Conservation (phyloP, 2,329 filamentous ascomycete species). For the Fusarium albidum region DNA sequence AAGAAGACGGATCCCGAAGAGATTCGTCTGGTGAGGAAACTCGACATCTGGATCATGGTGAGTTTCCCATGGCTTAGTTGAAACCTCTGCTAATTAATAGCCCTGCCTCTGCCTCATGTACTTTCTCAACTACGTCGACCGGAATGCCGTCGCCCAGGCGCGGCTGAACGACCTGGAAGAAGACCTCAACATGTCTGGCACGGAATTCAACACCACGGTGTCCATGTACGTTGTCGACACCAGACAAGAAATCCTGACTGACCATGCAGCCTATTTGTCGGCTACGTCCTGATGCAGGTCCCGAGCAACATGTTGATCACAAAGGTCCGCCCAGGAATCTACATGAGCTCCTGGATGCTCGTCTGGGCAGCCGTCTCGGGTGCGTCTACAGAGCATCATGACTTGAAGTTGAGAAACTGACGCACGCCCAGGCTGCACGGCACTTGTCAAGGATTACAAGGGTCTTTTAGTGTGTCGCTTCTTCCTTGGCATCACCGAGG, state of each 20-base stretch:
- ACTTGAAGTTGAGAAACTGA: no score
- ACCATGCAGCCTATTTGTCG: constrained; percentile 45
- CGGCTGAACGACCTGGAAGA: constrained; percentile 56
- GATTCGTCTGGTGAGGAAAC: constrained; percentile 50
- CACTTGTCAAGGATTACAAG: constrained; percentile 45
- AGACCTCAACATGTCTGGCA: constrained; percentile 62
- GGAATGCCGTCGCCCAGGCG: constrained; percentile 56
- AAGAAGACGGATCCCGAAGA: constrained; percentile 51
- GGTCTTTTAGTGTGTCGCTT: constrained; percentile 48
- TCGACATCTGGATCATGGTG: constrained; percentile 53
- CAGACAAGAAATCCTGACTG: rapidly evolving
- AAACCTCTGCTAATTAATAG: constrained; percentile 19
- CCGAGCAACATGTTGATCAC: constrained; percentile 54
- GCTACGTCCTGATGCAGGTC: constrained; percentile 55
- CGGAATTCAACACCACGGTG: constrained; percentile 60
- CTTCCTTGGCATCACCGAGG: constrained; percentile 51
- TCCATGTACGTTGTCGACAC: constrained; percentile 43
- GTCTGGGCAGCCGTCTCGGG: constrained; percentile 51
- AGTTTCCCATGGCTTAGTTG: neutral
- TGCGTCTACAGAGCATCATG: constrained; percentile 4
- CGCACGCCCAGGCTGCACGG: constrained; percentile 42
- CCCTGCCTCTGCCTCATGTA: constrained; percentile 52
- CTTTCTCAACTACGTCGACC: constrained; percentile 54
- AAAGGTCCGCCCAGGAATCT: constrained; percentile 50
- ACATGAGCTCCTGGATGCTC: constrained; percentile 52